phyloP scores from a whole-genome alignment of 768 basidiomycete species.

The Leucocoprinus birnbaumii region DNA sequence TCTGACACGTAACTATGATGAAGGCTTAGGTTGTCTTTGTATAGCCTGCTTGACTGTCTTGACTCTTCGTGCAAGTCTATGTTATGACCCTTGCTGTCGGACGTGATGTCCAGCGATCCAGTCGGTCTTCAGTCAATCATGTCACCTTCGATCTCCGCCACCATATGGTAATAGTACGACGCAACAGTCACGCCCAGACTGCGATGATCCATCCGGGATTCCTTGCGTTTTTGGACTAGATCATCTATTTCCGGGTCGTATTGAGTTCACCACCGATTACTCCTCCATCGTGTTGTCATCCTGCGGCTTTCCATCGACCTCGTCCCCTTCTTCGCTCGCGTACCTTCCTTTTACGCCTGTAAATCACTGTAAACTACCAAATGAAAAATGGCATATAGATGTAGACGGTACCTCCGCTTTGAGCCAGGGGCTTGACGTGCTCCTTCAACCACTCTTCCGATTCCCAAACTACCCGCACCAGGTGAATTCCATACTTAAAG shows the following conservation, averaged over 20 bases:
- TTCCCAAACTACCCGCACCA: constrained; percentile 77
- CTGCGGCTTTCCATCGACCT: constrained; percentile 25
- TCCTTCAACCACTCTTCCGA: constrained; percentile 90
- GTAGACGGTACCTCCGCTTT: constrained; percentile 61
- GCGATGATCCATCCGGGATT: not conserved
- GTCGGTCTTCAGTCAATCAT: no score
- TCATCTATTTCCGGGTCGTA: not conserved
- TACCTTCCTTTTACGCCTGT: constrained; percentile 56
- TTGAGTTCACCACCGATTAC: constrained; percentile 21
- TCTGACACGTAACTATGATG: no score
- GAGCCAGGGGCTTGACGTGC: constrained; percentile 73
- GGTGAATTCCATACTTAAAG: not conserved
- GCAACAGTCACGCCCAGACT: no score
- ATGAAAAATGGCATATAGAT: constrained; percentile 1
- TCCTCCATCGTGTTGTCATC: constrained; percentile 68
- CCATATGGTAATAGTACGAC: no score
- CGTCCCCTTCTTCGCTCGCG: constrained; percentile 22
- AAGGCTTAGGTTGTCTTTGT: no score
- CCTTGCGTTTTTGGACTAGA: not conserved
- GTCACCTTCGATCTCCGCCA: no score
- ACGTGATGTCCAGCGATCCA: no score
- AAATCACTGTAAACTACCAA: not conserved
- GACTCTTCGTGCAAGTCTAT: no score
- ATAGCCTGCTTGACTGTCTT: no score
- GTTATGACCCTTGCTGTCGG: no score